Evolutionary conservation across 352 stramenopile species (phyloP), one percentile per base, ranked within the genome.

Genomic region (Pythium volutum): DNA sequence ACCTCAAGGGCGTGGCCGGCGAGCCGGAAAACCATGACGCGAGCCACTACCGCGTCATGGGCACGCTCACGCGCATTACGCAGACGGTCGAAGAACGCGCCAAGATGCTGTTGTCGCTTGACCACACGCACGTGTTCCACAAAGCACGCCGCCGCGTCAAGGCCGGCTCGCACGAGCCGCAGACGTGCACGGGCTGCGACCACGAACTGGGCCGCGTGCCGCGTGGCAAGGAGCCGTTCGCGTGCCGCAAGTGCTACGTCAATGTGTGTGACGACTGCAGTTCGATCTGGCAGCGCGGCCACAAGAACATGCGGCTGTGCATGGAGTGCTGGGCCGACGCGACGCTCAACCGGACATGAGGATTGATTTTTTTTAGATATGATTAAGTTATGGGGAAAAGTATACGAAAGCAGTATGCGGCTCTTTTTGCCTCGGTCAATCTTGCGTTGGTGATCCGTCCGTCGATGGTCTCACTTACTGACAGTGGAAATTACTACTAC

Each of bases 291-390:
- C 54, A 55, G 45, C 53, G 43, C 20, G 61, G 61, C 23, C 51
- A 45, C 34, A 67, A 62, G 47, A 45, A 57, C 14, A 62, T 67
- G 46, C 61, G 61, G 20, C 61, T 67, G 1, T 67, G 61, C 39
- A 59, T 67, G 50, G 61, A 67, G 38, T 67, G 61, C 61, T 67
- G 61, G 61, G 61, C 61, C 25, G 52, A 62, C 31, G 61, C 61
- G 9, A 67, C 52, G 18, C 47, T 62, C 26, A 67, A 67, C 33
- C 52, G 47, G 15, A 54, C 47, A 27, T 54, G 27, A 43, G 14
- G 16, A 11, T 36, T 14, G 9, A 36, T 7, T 36, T 36, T 11
- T 7, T 36, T 36, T n/a, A n/a, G n/a, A n/a, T n/a, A n/a, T n/a
- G 31, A 8, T 1, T 36, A 36, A 36, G 2, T 36, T 36, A 36